Evolutionary conservation across 495 filamentous ascomycete species (phyloP), one percentile per base, ranked within the genome.

Genomic region (Neurospora sp.): DNA sequence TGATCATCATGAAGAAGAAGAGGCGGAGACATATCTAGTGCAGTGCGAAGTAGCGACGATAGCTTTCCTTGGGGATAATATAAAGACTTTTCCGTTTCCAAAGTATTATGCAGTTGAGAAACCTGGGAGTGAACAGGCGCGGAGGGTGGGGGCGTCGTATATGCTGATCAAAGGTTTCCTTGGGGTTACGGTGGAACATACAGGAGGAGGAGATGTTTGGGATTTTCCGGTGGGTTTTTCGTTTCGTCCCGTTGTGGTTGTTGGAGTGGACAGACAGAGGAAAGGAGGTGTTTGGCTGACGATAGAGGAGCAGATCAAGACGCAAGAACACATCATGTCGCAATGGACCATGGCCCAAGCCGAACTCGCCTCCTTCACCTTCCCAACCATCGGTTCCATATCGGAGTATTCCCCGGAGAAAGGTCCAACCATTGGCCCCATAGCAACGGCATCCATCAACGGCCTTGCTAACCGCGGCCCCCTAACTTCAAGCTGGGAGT

Each of bases 161-260:
- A 81, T 81, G 78, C 77, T 81, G 20, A 70, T 81, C 3, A 77
- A 79, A 74, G 79, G 78, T 3, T 81, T 78, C 72, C 75, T 79
- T 68, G 78, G 79, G 8, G 79, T 77, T 69, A 75, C 75, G 9
- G 31, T 80, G 22, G 73, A 76, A 68, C 74, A 80, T 45, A 70
- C 76, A 16, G 70, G 75, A 18, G 65, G 44, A 14, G 65, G 44
- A 16, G 69, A 74, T 69, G 42, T 81, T 18, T 78, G 68, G 53
- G 69, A 76, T 42, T 71, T 80, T 68, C 74, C 77, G 12, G 79
- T 81, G 71, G 38, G 73, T 72, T 8, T 72, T 8, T 18, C 22
- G 8, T 3, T n/a, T 41, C 22, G 22, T 27, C 69, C 65, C 12
- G 10, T 38, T 31, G 27, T 31, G 27, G 6, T 37, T 42, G 6